Conservation (phyloP, 805 yeast genomes). For the Starmerella floricola region DNA sequence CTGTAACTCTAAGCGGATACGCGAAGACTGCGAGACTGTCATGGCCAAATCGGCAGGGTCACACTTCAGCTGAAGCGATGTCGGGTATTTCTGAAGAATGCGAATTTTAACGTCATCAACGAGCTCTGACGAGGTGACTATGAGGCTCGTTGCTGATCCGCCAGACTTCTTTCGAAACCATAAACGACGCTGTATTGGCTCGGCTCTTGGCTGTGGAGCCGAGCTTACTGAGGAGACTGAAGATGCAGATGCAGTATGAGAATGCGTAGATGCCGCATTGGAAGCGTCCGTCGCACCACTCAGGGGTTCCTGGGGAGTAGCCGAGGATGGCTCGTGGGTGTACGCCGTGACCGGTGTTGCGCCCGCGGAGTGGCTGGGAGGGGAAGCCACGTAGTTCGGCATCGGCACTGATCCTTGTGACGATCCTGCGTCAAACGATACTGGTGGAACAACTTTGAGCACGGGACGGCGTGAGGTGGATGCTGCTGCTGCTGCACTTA, state of each 20-base stretch:
- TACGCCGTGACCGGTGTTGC: too few relatives aligned
- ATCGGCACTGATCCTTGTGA: background rate
- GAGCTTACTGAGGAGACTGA: slow-evolving; percentile 2
- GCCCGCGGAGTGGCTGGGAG: too few relatives aligned
- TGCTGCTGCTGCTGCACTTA: background rate
- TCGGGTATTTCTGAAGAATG: slow-evolving; percentile 53
- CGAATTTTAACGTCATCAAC: slow-evolving; percentile 65
- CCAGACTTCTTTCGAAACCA: slow-evolving; percentile 24
- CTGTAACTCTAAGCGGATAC: slow-evolving; percentile 24
- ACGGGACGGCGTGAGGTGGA: background rate
- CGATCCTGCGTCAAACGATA: background rate
- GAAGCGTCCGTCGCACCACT: background rate
- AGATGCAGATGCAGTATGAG: background rate
- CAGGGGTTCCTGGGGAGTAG: too few relatives aligned
- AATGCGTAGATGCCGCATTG: background rate
- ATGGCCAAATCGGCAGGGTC: slow-evolving; percentile 55
- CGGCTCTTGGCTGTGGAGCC: background rate
- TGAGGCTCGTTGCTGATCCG: slow-evolving; percentile 52
- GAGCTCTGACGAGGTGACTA: slow-evolving; percentile 48
- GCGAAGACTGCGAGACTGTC: slow-evolving; percentile 13
- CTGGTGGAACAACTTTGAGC: background rate
- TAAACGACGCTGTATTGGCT: slow-evolving; percentile 5
- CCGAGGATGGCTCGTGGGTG: too few relatives aligned
- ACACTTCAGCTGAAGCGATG: slow-evolving; percentile 44
- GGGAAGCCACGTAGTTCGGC: too few relatives aligned